phyloP scores from a whole-genome alignment of 768 basidiomycete genomes.

The Mycena galericulata region DNA sequence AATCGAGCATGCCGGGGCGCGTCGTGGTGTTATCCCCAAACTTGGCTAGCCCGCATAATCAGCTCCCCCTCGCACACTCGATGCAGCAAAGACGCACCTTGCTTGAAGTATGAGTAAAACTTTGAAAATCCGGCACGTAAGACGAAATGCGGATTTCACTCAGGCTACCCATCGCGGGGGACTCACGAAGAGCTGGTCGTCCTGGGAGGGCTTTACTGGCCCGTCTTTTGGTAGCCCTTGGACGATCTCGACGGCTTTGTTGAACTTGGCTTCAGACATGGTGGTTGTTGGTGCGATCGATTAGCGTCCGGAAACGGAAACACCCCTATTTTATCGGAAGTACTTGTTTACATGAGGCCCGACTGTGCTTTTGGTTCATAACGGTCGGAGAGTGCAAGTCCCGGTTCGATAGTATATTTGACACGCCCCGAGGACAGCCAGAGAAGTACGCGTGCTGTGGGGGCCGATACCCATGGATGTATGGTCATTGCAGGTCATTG shows the following conservation, averaged over 20 bases:
- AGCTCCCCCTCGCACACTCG: slow-evolving; percentile 15
- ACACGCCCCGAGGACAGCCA: not conserved
- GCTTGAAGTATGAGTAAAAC: slow-evolving; percentile 97
- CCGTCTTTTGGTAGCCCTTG: slow-evolving; percentile 81
- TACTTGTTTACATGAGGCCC: no score
- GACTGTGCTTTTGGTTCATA: no score
- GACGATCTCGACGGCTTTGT: slow-evolving; percentile 80
- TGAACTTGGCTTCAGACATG: slow-evolving; percentile 81
- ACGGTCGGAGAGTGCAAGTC: no score
- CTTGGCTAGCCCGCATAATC: slow-evolving; percentile 61
- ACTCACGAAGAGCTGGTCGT: slow-evolving; percentile 85
- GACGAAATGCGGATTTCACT: slow-evolving; percentile 22
- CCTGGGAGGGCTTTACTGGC: slow-evolving; percentile 76
- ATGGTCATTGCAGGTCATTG: not conserved
- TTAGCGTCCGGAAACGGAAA: not conserved
- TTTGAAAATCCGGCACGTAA: slow-evolving; percentile 46
- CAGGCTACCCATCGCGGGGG: not conserved
- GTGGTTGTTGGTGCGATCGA: slow-evolving; percentile 33
- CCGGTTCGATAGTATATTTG: not conserved
- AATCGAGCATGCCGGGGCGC: slow-evolving; percentile 85
- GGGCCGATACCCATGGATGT: slow-evolving; percentile 25
- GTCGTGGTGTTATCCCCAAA: slow-evolving; percentile 76
- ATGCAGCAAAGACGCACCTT: slow-evolving; percentile 64
- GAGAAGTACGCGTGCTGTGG: not conserved
- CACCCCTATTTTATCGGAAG: not conserved